A percentile compares a stretch with the other conserved stretches of the same genome.
These are phyloP conservation scores for Styphnolobium japonicum DNA, from an alignment of 306 rosid genomes.

Conservation along the genomic window DNA sequence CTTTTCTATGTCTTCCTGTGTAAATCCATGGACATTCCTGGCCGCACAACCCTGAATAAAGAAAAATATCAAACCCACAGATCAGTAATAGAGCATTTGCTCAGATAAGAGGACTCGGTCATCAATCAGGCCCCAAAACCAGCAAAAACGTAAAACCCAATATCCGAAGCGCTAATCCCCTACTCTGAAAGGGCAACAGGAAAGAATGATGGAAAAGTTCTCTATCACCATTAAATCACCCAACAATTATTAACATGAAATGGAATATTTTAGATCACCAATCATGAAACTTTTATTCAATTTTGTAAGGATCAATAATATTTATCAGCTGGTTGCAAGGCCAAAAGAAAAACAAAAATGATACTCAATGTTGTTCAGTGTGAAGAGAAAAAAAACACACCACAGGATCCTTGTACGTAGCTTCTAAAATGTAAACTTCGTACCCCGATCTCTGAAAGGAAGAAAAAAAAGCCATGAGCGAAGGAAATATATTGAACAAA, in stretches of 20 bases:
- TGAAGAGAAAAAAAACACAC: conserved; percentile 40
- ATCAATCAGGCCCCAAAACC: conserved; percentile 25
- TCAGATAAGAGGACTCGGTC: not conserved
- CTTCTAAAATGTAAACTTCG: conserved; percentile 94
- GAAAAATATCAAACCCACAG: conserved; percentile 28
- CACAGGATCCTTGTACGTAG: conserved; percentile 90
- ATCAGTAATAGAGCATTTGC: not conserved
- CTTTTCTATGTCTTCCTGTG: conserved; percentile 67
- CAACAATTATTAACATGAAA: not conserved
- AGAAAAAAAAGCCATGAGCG: conserved; percentile 38
- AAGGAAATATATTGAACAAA: conserved; percentile 23
- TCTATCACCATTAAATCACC: not conserved
- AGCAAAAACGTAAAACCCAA: not conserved
- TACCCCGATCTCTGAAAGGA: conserved; percentile 86
- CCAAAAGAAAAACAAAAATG: conserved; percentile 9
- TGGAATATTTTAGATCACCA: not conserved
- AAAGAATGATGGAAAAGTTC: not conserved
- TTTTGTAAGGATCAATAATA: not conserved
- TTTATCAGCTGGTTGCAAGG: not conserved
- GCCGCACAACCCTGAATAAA: conserved; percentile 88
- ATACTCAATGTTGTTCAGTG: conserved; percentile 7
- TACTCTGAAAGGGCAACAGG: not conserved
- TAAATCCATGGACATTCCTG: conserved; percentile 90
- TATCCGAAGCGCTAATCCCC: not conserved
- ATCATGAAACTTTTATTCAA: not conserved